Conservation (phyloP, 257 asterid species). For the Solanum okadae region DNA sequence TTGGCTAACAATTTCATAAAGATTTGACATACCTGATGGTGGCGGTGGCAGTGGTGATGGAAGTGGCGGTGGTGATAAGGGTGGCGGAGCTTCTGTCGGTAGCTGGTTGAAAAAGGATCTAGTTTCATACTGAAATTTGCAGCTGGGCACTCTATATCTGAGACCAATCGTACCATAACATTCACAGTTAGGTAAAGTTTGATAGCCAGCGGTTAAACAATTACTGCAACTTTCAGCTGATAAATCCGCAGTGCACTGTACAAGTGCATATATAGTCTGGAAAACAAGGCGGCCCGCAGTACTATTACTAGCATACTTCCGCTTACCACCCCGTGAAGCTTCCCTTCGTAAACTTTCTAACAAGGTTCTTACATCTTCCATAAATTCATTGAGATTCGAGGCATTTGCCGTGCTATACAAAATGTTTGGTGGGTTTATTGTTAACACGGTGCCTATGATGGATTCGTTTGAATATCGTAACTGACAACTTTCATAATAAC, state of each 20-base stretch:
- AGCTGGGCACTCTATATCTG: background rate
- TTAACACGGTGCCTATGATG: background rate
- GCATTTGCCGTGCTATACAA: too few species aligned
- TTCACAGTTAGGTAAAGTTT: background rate
- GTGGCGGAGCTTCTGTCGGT: background rate
- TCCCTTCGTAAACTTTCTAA: background rate
- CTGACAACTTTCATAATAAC: background rate
- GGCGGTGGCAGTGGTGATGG: background rate
- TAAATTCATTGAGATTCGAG: background rate
- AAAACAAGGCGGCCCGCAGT: background rate
- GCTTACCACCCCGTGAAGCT: background rate
- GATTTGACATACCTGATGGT: background rate
- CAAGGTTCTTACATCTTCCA: background rate
- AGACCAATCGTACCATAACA: background rate
- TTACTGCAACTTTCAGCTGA: background rate
- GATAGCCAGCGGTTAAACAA: background rate
- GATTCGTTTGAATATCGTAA: background rate
- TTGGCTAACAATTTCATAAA: background rate
- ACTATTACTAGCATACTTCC: background rate
- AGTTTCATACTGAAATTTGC: background rate
- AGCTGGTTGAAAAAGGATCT: background rate
- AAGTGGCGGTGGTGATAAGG: background rate
- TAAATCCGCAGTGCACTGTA: background rate
- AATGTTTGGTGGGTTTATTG: background rate
- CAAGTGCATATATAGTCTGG: background rate